phyloP scores from a whole-genome alignment of 179 eudicot genomes.

The Heliamphora pulchella region DNA sequence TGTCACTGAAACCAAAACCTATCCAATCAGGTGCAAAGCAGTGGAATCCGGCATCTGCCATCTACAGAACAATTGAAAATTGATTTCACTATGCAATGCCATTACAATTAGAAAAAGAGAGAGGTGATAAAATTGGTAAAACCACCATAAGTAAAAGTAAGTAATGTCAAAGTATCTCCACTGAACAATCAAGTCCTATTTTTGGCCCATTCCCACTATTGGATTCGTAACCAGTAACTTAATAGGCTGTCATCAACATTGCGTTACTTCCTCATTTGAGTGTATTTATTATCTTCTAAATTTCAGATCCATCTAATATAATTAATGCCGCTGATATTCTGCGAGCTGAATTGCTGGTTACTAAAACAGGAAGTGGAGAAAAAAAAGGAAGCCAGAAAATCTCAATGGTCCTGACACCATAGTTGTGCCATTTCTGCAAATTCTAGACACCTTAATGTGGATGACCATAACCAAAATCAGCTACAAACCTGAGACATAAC shows the following conservation, averaged over 20 bases:
- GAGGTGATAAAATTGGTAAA: background rate
- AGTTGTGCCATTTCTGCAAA: background rate
- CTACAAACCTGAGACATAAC: slow-evolving; percentile 85
- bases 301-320: background rate
- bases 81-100: slow-evolving; percentile 14
- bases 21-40: slow-evolving; percentile 99
- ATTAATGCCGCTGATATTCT: background rate
- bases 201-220: background rate
- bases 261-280: background rate
- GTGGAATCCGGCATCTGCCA: slow-evolving; percentile 91
- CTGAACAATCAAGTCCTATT: background rate
- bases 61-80: slow-evolving; percentile 30
- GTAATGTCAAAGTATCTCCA: background rate
- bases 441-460: background rate
- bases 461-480: background rate
- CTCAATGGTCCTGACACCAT: background rate
- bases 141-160: background rate
- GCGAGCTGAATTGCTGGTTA: background rate
- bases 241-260: background rate
- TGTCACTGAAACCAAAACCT: slow-evolving; percentile 98
- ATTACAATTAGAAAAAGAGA: background rate
- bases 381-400: background rate
- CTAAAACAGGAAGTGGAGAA: background rate
- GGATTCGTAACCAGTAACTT: background rate
- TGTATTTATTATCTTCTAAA: background rate